A percentile compares a stretch with the other conserved stretches of the same genome.
These are phyloP conservation scores for Cardiosporidium cionae DNA, from an alignment of 169 alveolate genomes.

Conservation along the genomic window DNA sequence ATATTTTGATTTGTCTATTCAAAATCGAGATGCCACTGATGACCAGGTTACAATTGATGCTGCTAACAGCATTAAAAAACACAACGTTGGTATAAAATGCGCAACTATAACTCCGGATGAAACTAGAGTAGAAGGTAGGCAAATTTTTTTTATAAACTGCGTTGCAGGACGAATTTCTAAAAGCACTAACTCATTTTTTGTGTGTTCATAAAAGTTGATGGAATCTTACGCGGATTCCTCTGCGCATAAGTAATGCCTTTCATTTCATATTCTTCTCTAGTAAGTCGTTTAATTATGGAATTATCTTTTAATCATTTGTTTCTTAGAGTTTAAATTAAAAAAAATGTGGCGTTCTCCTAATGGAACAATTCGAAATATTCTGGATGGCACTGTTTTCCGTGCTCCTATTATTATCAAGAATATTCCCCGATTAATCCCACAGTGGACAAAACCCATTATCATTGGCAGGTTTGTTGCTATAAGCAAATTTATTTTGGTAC, in stretches of 20 bases:
- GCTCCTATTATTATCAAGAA: constrained; percentile 85
- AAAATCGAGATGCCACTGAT: constrained; percentile 78
- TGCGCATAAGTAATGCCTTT: too few relatives aligned
- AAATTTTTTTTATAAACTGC: too few relatives aligned
- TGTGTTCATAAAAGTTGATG: too few relatives aligned
- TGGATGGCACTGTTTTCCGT: constrained; percentile 91
- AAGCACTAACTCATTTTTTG: too few relatives aligned
- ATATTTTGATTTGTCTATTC: constrained; percentile 80
- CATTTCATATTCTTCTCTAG: too few relatives aligned
- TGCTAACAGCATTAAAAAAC: constrained; percentile 78
- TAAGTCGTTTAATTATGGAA: too few relatives aligned
- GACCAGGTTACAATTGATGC: constrained; percentile 89
- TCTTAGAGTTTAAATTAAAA: constrained; percentile 84
- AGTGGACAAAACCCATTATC: constrained; percentile 74
- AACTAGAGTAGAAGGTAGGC: constrained; percentile 79
- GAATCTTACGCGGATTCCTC: too few relatives aligned
- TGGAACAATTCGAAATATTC: constrained; percentile 86
- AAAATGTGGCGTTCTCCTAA: constrained; percentile 91
- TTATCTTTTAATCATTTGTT: too few relatives aligned
- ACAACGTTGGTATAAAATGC: constrained; percentile 85
- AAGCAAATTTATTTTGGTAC: too few relatives aligned
- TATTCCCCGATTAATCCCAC: constrained; percentile 79
- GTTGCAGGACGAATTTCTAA: too few relatives aligned
- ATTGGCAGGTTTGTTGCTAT: too few relatives aligned
- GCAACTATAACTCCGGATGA: constrained; percentile 95